These are phyloP conservation scores for Phylloporus scabripes DNA, from an alignment of 768 basidiomycete species.

Conservation along the genomic window DNA sequence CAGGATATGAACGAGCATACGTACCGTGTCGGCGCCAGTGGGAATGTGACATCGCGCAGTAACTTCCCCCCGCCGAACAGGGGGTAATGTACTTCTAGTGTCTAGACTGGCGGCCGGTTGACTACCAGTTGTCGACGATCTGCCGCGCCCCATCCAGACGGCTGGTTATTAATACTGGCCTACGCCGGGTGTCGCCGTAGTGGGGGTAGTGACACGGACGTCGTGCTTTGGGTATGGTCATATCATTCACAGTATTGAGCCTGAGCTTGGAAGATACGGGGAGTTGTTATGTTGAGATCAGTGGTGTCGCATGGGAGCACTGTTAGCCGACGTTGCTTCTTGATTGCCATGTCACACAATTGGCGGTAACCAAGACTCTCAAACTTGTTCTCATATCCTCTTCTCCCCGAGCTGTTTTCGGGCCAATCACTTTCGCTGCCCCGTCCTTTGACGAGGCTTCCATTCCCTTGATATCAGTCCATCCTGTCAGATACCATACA, in stretches of 20 bases:
- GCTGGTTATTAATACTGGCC: no score
- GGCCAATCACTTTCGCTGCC: conserved; percentile 19
- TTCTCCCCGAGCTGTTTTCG: conserved; percentile 3
- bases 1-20: neutral
- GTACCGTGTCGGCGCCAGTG: no score
- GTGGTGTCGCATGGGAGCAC: neutral
- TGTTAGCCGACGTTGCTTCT: conserved; percentile 16
- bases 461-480: conserved; percentile 25
- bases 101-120: no score
- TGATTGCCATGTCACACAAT: conserved; percentile 8
- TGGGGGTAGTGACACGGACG: no score
- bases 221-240: no score
- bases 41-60: no score
- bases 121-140: no score
- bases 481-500: conserved; percentile 3
- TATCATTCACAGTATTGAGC: no score
- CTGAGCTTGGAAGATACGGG: neutral
- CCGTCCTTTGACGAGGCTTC: conserved; percentile 24
- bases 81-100: no score
- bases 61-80: no score
- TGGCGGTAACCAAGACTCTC: conserved; percentile 15
- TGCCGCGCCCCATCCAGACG: no score
- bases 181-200: no score
- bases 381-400: conserved; percentile 2
- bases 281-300: neutral